Base-by-base conservation (phyloP, 208 protist genomes). In the Trypanosoma lewisi region DNA sequence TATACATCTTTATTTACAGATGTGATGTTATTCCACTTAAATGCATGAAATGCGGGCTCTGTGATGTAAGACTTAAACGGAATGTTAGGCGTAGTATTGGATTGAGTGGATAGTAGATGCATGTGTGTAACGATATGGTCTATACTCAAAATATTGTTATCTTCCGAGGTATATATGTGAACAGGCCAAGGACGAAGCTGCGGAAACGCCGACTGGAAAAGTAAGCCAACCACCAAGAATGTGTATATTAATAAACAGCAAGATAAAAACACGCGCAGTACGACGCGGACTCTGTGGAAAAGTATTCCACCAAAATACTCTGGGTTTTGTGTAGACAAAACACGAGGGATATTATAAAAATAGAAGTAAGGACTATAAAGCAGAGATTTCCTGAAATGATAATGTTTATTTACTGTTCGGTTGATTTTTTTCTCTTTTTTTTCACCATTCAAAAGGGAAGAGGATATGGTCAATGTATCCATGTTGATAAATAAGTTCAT, bases 101-200 rank as follows among this genome's bases (percentile, higher is more conserved):
- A 28, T 34, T 50, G 48, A 47, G 21, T 61, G 31, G 83, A 83
- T 19, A 86, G 44, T n/a, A 94, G 64, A 59, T 87, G 74, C 78
- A 91, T 83, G 37, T 75, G 76, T 33, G 89, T 54, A n/a, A 94
- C 76, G 67, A 94, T 84, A 68, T 94, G 87, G 66, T 94, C 82
- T 31, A 94, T 77, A 19, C 69, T 75, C 21, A 91, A 78, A 33
- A 66, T 30, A 62, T 73, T 75, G 44, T 69, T 66, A 44, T 85
- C 64, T 8, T 64, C 66, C 16, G 82, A 66, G 16, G 69, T 52
- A 23, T 63, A 60, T 47, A 82, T 75, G 16, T 70, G 74, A 67
- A 94, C 84, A n/a, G 85, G 83, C 47, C 86, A 68, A 37, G 83
- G 78, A 5, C 80, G 82, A 41, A 90, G 73, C 57, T 65, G 59